phyloP scores from a whole-genome alignment of 2,329 filamentous ascomycete genomes.

The Parasarocladium wereldwijsianum region DNA sequence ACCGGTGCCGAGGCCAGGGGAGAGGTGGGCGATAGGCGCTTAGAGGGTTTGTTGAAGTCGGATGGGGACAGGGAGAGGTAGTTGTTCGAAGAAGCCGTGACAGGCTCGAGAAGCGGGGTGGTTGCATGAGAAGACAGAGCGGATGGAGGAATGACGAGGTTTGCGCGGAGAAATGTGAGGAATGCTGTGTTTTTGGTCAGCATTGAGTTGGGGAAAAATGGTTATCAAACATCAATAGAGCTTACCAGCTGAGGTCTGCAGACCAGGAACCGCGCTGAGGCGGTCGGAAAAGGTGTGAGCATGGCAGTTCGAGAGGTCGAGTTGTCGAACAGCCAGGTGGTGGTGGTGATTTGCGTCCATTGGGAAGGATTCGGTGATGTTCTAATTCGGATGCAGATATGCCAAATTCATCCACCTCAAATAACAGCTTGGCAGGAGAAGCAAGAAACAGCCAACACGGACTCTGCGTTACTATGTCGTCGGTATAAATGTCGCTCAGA shows the following conservation, averaged over 20 bases:
- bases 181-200: constrained; percentile 43
- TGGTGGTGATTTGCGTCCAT: constrained; percentile 6
- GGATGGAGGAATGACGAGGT: constrained; percentile 53
- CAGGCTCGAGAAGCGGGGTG: constrained; percentile 42
- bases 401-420: too few species aligned
- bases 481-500: too few species aligned
- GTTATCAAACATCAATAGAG: constrained; percentile 8
- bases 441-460: too few species aligned
- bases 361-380: constrained; percentile 1
- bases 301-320: constrained; percentile 27
- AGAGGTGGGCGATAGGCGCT: constrained; percentile 20
- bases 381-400: too few species aligned
- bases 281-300: constrained; percentile 30
- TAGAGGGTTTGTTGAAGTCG: constrained; percentile 5
- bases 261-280: constrained; percentile 37
- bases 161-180: constrained; percentile 68
- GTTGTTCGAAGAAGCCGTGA: constrained; percentile 32
- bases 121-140: constrained; percentile 48
- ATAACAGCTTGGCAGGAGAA: too few species aligned
- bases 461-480: too few species aligned
- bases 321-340: constrained; percentile 25
- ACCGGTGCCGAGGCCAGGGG: constrained; percentile 23
- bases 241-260: constrained; percentile 43
- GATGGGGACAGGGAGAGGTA: constrained; percentile 37
- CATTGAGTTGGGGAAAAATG: not conserved